Percentiles rank a stretch among this genome's conserved stretches.
phyloP scores from a whole-genome alignment of 768 basidiomycete species.

The Dentipellis fragilis region DNA sequence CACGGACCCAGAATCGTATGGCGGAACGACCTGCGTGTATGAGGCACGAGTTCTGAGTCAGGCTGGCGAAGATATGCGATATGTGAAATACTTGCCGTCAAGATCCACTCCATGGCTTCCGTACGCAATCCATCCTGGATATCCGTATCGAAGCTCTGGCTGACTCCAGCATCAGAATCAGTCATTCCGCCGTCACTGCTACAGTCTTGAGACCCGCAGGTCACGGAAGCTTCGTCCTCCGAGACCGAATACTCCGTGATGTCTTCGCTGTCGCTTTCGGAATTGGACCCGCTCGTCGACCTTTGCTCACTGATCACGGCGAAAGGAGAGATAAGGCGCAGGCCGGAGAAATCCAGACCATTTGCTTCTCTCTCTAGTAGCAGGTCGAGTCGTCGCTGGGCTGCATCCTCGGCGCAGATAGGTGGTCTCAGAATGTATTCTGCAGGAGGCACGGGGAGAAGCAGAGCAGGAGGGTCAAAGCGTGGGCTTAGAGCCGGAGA shows the following conservation, averaged over 20 bases:
- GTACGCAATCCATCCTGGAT: neutral
- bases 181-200: neutral
- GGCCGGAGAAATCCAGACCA: too few species aligned
- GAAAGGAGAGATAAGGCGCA: too few species aligned
- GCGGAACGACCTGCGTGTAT: constrained; percentile 7
- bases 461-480: neutral
- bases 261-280: too few species aligned
- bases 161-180: neutral
- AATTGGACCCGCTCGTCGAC: neutral
- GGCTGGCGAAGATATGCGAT: too few species aligned
- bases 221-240: neutral
- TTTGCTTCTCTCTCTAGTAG: neutral
- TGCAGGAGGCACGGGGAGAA: neutral
- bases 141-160: neutral
- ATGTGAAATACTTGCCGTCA: constrained; percentile 2
- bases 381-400: neutral
- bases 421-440: neutral
- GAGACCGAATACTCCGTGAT: neutral
- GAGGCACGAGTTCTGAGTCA: neutral
- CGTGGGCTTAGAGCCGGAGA: neutral
- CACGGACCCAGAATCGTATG: neutral
- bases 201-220: neutral
- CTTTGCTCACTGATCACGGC: too few species aligned
- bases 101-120: constrained; percentile 9
- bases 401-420: neutral